Conservation (phyloP, 192 early-diverging fungal species). For the Coemansia sp. region DNA sequence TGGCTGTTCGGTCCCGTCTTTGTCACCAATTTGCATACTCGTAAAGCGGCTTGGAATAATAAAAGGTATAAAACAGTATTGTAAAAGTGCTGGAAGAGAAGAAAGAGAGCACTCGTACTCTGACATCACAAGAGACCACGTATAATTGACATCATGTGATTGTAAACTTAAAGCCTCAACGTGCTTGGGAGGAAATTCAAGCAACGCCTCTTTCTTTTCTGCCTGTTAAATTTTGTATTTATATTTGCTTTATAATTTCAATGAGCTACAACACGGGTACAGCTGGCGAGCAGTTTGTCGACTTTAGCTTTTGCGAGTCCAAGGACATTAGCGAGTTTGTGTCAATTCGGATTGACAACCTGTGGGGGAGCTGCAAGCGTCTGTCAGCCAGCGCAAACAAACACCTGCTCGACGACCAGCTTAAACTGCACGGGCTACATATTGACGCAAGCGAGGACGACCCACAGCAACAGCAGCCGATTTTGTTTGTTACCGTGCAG, state of each 20-base stretch:
- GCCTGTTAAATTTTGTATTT: not conserved
- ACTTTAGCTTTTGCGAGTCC: conserved; percentile 57
- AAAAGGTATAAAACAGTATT: not conserved
- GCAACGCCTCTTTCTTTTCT: not conserved
- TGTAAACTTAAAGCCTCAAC: not conserved
- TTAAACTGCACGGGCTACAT: conserved; percentile 22
- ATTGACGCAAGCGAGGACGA: conserved; percentile 11
- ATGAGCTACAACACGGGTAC: conserved; percentile 44
- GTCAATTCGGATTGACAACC: conserved; percentile 45
- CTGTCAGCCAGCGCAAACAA: conserved; percentile 4
- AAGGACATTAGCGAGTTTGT: conserved; percentile 53
- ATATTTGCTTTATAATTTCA: not conserved
- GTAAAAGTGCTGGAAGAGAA: no score
- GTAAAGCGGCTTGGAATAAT: no score
- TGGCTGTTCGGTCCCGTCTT: no score
- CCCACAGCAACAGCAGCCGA: not conserved
- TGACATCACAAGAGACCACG: no score
- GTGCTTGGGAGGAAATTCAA: not conserved
- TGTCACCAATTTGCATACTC: no score
- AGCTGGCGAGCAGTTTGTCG: conserved; percentile 46
- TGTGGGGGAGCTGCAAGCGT: conserved; percentile 42
- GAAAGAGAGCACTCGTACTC: no score
- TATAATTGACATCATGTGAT: not conserved
- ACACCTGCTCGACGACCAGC: conserved; percentile 30
- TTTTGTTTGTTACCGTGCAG: conserved; percentile 49